Percentiles rank a stretch among this genome's conserved stretches.
Evolutionary conservation across 805 yeast genomes (phyloP).

Genomic region (Candida tammaniensis): DNA sequence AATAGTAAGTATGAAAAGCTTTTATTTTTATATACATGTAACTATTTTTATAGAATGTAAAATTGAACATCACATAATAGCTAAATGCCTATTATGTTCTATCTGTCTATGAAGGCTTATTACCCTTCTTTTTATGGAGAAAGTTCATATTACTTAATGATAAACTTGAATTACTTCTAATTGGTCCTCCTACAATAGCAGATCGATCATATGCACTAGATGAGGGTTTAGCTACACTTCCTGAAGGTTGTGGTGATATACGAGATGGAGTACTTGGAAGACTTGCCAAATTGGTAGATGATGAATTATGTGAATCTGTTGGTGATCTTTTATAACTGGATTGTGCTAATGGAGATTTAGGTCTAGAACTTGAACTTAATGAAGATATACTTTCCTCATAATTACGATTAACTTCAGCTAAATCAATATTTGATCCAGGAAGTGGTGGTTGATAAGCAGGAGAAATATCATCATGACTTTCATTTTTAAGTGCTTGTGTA

Average conservation of each 20-base stretch:
- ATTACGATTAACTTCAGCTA: conserved; percentile 27
- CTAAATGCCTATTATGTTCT: too few relatives aligned
- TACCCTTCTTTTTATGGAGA: conserved; percentile 29
- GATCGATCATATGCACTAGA: conserved; percentile 29
- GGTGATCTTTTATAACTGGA: conserved; percentile 13
- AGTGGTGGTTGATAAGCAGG: conserved; percentile 67
- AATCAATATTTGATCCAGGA: conserved; percentile 37
- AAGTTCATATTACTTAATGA: conserved; percentile 26
- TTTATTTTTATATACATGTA: too few relatives aligned
- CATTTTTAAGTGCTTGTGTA: conserved; percentile 64
- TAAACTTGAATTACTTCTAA: conserved; percentile 13
- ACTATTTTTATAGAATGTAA: too few relatives aligned
- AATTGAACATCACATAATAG: too few relatives aligned
- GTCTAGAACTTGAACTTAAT: conserved; percentile 5
- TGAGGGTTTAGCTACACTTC: conserved; percentile 21
- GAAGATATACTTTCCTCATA: conserved; percentile 20
- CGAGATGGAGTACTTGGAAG: conserved; percentile 10
- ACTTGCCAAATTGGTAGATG: conserved; percentile 27
- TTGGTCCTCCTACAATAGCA: conserved; percentile 17
- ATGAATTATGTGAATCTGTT: conserved; percentile 24
- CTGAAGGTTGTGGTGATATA: conserved; percentile 8
- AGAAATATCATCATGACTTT: conserved; percentile 52
- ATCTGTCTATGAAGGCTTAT: conserved; percentile 5
- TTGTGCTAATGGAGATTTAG: conserved; percentile 16
- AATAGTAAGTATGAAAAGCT: too few relatives aligned